phyloP scores from a whole-genome alignment of 2,329 filamentous ascomycete species.

The Cercospora janseana region DNA sequence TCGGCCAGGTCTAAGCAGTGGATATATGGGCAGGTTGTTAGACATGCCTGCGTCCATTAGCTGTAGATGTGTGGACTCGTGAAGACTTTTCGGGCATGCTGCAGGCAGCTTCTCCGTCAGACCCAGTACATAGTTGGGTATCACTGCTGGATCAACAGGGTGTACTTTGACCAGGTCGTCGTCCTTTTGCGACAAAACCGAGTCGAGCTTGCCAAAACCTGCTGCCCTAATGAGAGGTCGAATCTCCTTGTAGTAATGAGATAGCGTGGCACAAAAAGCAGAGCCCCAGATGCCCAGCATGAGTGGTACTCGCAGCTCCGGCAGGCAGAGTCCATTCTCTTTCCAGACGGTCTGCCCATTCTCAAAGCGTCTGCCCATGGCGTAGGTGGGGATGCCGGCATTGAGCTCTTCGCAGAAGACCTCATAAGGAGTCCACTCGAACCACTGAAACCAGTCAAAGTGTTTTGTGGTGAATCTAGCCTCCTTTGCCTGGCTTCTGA shows the following conservation, averaged over 20 bases:
- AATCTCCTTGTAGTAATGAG: slow-evolving; percentile 93
- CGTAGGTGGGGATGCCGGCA: slow-evolving; percentile 93
- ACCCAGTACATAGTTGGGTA: slow-evolving; percentile 85
- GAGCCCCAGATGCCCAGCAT: slow-evolving; percentile 95
- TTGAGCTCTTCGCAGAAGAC: slow-evolving; percentile 91
- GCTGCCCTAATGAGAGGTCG: slow-evolving; percentile 73
- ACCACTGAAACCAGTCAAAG: slow-evolving; percentile 91
- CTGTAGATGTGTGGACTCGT: slow-evolving; percentile 62
- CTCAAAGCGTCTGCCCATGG: slow-evolving; percentile 78
- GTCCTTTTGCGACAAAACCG: slow-evolving; percentile 76
- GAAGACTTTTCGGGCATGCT: slow-evolving; percentile 75
- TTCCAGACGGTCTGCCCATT: slow-evolving; percentile 65
- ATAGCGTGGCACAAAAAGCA: slow-evolving; percentile 91
- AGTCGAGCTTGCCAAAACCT: slow-evolving; percentile 73
- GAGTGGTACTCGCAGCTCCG: slow-evolving; percentile 78
- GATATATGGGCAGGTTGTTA: slow-evolving; percentile 96
- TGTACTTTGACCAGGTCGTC: slow-evolving; percentile 88
- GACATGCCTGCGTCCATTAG: slow-evolving; percentile 97
- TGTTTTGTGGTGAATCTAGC: slow-evolving; percentile 43
- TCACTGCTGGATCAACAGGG: slow-evolving; percentile 84
- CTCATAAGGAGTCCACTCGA: slow-evolving; percentile 91
- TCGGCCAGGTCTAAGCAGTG: slow-evolving; percentile 80
- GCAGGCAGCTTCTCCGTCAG: slow-evolving; percentile 73
- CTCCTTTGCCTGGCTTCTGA: slow-evolving; percentile 36
- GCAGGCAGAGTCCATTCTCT: slow-evolving; percentile 66